phyloP scores from a whole-genome alignment of 495 filamentous ascomycete genomes.

The Penicillium coffeae region DNA sequence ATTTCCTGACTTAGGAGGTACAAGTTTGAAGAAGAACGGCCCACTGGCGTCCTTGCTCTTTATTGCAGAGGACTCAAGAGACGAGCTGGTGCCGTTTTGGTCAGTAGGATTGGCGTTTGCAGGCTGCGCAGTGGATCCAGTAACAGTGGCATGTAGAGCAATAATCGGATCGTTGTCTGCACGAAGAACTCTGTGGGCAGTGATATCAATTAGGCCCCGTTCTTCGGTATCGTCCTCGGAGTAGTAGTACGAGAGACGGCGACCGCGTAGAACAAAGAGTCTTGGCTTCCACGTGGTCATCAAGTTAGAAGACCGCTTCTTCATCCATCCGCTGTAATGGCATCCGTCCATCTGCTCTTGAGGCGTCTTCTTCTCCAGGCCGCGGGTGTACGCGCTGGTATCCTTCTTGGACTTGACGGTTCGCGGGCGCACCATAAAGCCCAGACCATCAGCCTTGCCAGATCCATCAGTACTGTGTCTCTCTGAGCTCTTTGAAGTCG shows the following conservation, averaged over 20 bases:
- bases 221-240: conserved; percentile 87
- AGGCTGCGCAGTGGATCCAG: conserved; percentile 76
- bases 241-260: conserved; percentile 94
- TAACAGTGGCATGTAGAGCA: conserved; percentile 85
- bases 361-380: conserved; percentile 77
- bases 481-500: conserved; percentile 71
- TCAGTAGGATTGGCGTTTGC: conserved; percentile 55
- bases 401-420: conserved; percentile 78
- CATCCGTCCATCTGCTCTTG: conserved; percentile 79
- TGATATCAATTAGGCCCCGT: conserved; percentile 95
- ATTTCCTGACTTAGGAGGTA: conserved; percentile 83
- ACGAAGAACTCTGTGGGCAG: conserved; percentile 88
- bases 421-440: conserved; percentile 41
- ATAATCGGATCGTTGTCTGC: conserved; percentile 91
- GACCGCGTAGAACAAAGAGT: conserved; percentile 87
- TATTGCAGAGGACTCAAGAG: conserved; percentile 9
- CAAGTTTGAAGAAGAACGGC: conserved; percentile 97
- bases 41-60: conserved; percentile 40
- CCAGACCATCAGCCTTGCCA: conserved; percentile 56
- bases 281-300: conserved; percentile 97
- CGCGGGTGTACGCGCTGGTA: conserved; percentile 88
- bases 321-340: conserved; percentile 99
- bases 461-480: conserved; percentile 62
- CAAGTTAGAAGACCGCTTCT: conserved; percentile 91
- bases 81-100: conserved; percentile 25